Evolutionary conservation across 1,139 yeast genomes (phyloP).

Genomic region (Geotrichum candidum): DNA sequence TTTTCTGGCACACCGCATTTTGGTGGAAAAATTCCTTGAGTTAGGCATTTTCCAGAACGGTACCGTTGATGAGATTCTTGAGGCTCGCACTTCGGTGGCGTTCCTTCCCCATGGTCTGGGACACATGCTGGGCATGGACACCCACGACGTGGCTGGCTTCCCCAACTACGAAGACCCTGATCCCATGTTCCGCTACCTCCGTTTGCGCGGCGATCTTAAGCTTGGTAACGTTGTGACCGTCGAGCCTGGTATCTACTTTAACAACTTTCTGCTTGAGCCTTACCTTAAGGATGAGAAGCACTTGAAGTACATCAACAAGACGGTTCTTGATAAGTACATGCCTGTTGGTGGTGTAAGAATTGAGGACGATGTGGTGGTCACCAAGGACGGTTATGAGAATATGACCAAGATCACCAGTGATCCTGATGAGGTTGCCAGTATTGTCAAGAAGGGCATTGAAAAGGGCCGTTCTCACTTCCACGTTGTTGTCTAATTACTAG

Average conservation of each 20-base stretch:
- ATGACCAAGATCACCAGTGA: conserved; percentile 79
- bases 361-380: conserved; percentile 84
- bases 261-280: conserved; percentile 69
- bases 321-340: conserved; percentile 69
- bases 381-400: conserved; percentile 70
- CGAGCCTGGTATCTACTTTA: conserved; percentile 93
- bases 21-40: conserved; percentile 63
- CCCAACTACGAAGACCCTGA: conserved; percentile 82
- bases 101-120: conserved; percentile 97
- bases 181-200: conserved; percentile 64
- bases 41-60: conserved; percentile 74
- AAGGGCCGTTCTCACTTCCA: conserved; percentile 64
- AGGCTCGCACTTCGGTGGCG: conserved; percentile 63
- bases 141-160: conserved; percentile 90
- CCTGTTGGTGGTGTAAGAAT: conserved; percentile 93
- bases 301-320: conserved; percentile 55
- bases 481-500: conserved; percentile 36
- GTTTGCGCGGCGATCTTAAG: conserved; percentile 69
- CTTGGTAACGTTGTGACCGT: conserved; percentile 85
- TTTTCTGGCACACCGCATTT: conserved; percentile 65
- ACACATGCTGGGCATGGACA: conserved; percentile 88
- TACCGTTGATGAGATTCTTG: conserved; percentile 58
- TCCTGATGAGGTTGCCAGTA: conserved; percentile 70
- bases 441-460: conserved; percentile 66
- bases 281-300: conserved; percentile 53